phyloP scores from a whole-genome alignment of 805 yeast genomes.

The Schwanniomyces pseudopolymorphus region DNA sequence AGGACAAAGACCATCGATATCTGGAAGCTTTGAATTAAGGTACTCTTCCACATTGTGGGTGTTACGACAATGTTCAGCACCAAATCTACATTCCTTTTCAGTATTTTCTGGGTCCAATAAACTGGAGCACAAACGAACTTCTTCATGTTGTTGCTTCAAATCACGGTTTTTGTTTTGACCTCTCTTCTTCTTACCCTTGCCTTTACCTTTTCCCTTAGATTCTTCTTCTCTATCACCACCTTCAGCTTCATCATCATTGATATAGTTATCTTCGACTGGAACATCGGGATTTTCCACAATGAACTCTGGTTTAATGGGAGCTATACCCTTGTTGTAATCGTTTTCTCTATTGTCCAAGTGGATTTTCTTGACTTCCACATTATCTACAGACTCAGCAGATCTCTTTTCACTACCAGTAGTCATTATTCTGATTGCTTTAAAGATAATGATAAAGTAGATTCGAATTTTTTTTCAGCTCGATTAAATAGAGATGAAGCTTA shows the following conservation, averaged over 20 bases:
- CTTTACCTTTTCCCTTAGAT: slow-evolving; percentile 34
- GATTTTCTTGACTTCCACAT: slow-evolving; percentile 20
- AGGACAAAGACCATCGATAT: slow-evolving; percentile 80
- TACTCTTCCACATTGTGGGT: slow-evolving; percentile 74
- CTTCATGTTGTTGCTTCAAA: slow-evolving; percentile 65
- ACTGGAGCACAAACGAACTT: slow-evolving; percentile 62
- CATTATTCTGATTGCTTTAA: slow-evolving; percentile 4
- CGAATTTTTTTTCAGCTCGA: slow-evolving; percentile 1
- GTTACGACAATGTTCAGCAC: slow-evolving; percentile 69
- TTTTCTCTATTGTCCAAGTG: slow-evolving; percentile 16
- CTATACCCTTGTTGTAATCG: slow-evolving; percentile 57
- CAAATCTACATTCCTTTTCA: slow-evolving; percentile 54
- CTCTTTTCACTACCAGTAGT: slow-evolving; percentile 14
- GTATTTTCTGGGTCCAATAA: slow-evolving; percentile 57
- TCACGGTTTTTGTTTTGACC: slow-evolving; percentile 88
- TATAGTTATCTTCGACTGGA: slow-evolving; percentile 26
- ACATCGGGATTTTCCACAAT: slow-evolving; percentile 51
- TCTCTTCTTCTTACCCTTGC: slow-evolving; percentile 45
- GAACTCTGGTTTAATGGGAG: slow-evolving; percentile 73
- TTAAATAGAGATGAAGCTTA: background rate
- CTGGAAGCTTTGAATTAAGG: slow-evolving; percentile 63
- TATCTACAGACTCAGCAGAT: slow-evolving; percentile 8
- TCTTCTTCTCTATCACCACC: slow-evolving; percentile 37
- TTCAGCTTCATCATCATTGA: slow-evolving; percentile 46
- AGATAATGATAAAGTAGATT: background rate